These are phyloP conservation scores for Ensete ventricosum DNA, from an alignment of 176 grass and related monocot genomes.

Conservation along the genomic window DNA sequence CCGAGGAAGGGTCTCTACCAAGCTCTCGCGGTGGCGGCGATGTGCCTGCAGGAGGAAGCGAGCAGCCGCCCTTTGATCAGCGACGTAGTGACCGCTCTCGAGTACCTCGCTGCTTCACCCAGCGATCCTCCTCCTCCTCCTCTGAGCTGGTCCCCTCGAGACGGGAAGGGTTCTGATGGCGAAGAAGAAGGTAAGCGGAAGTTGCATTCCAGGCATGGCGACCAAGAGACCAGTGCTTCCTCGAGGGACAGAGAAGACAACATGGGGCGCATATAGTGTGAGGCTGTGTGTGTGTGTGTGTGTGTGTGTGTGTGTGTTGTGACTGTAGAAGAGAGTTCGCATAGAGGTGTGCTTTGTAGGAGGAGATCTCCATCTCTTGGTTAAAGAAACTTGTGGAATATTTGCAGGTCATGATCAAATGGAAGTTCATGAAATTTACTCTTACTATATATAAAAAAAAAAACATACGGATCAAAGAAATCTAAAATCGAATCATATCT, in stretches of 20 bases:
- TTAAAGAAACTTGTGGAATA: too few relatives aligned
- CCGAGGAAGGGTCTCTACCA: background rate
- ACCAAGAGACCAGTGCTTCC: background rate
- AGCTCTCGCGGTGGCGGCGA: conserved; percentile 14
- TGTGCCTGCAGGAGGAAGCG: conserved; percentile 12
- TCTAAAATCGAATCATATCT: too few relatives aligned
- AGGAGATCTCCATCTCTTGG: too few relatives aligned
- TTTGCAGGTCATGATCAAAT: too few relatives aligned
- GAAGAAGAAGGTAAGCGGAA: background rate
- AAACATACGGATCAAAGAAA: too few relatives aligned
- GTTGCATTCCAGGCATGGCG: background rate
- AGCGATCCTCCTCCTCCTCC: too few relatives aligned
- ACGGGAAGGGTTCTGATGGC: background rate
- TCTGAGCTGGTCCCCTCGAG: background rate
- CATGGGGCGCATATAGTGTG: background rate
- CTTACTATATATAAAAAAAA: too few relatives aligned
- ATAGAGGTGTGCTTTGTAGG: too few relatives aligned
- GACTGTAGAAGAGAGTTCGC: too few relatives aligned
- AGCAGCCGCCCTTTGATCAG: background rate
- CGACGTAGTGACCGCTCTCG: conserved; percentile 7
- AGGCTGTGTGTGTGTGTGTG: too few relatives aligned
- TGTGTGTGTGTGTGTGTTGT: too few relatives aligned
- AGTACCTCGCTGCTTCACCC: background rate
- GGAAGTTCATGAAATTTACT: too few relatives aligned
- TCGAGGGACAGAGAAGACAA: background rate